These are phyloP conservation scores for Neurospora sp. DNA, from an alignment of 495 filamentous ascomycete genomes.

Conservation along the genomic window DNA sequence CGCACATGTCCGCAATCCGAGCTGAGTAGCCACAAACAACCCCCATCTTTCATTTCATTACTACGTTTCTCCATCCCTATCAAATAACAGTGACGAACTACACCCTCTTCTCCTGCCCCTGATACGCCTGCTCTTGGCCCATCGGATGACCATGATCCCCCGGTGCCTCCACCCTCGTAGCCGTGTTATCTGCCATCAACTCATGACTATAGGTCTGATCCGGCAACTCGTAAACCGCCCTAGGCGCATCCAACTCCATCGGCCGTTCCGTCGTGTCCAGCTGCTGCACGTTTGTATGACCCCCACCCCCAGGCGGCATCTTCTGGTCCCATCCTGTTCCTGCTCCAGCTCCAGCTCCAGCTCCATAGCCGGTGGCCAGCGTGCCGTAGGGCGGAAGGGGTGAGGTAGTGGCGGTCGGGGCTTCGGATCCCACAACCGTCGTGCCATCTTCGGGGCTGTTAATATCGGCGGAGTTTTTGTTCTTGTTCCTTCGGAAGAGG, in stretches of 20 bases:
- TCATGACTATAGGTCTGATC: constrained; percentile 21
- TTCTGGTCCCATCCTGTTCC: constrained; percentile 14
- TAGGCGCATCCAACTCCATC: constrained; percentile 13
- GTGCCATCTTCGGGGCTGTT: constrained; percentile 1
- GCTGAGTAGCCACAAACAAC: too few relatives aligned
- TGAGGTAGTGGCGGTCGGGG: constrained; percentile 2
- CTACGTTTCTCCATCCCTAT: too few relatives aligned
- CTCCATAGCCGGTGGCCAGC: neutral
- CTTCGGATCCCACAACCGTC: constrained; percentile 5
- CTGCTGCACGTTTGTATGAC: constrained; percentile 4
- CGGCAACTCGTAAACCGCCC: constrained; percentile 22
- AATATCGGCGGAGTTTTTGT: neutral
- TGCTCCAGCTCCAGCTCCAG: neutral
- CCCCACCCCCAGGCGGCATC: neutral
- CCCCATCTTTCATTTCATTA: neutral
- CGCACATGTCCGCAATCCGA: neutral
- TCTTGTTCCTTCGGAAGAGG: constrained; percentile 11
- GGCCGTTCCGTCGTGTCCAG: constrained; percentile 10
- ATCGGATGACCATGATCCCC: neutral
- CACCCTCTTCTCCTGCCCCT: neutral
- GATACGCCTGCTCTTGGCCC: neutral
- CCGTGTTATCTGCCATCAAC: constrained; percentile 11
- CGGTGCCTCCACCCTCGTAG: neutral
- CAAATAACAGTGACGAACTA: neutral
- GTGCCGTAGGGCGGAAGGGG: constrained; percentile 11